Evolutionary conservation across 2,329 filamentous ascomycete genomes (phyloP).

Genomic region (Calonectria multiphialidica): DNA sequence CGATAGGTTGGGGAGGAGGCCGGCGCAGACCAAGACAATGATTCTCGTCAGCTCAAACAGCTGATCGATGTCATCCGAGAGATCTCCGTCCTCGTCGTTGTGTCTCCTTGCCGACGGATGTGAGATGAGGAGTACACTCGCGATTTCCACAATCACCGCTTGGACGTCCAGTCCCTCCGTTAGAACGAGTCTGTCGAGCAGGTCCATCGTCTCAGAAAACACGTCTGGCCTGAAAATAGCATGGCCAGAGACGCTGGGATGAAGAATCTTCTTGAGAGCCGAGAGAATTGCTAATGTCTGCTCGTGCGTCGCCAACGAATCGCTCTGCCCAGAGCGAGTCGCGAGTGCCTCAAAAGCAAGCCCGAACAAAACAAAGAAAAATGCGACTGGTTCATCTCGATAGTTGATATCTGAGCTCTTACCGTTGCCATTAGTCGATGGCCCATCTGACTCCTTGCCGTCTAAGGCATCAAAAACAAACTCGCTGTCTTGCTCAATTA

Average conservation of each 20-base stretch:
- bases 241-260: conserved; percentile 94
- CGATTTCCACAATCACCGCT: conserved; percentile 92
- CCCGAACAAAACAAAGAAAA: conserved; percentile 98
- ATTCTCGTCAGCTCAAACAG: conserved; percentile 96
- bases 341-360: conserved; percentile 96
- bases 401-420: conserved; percentile 92
- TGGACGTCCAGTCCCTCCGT: conserved; percentile 93
- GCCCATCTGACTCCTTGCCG: conserved; percentile 75
- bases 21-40: conserved; percentile 92
- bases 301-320: conserved; percentile 74
- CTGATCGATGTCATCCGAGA: conserved; percentile 98
- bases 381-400: conserved; percentile 95
- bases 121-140: conserved; percentile 87
- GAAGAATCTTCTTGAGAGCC: conserved; percentile 93
- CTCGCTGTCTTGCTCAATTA: conserved; percentile 97
- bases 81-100: conserved; percentile 73
- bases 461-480: conserved; percentile 98
- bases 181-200: conserved; percentile 90
- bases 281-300: conserved; percentile 90
- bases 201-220: conserved; percentile 97
- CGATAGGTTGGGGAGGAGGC: conserved; percentile 85
- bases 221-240: conserved; percentile 97
- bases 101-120: conserved; percentile 84
- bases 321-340: conserved; percentile 71
- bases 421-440: conserved; percentile 61